Conservation (phyloP, 1,284 basidiomycete species). For the Xerocomus nothofagi region DNA sequence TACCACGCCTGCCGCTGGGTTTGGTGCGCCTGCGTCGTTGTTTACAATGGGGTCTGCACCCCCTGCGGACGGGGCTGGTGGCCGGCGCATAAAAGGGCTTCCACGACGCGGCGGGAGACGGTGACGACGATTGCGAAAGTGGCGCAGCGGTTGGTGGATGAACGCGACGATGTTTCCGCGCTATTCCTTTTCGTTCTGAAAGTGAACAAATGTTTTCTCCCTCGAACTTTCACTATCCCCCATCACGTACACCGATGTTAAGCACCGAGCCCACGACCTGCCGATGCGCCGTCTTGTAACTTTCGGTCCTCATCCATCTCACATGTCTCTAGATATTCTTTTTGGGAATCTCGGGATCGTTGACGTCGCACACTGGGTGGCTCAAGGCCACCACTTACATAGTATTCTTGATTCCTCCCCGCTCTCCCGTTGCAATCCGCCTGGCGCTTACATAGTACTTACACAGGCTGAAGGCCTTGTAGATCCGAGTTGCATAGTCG, state of each 20-base stretch:
- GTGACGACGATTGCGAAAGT: conserved; percentile 9
- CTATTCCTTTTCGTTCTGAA: conserved; percentile 14
- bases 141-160: conserved; percentile 17
- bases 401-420: conserved; percentile 13
- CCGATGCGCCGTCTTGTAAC: conserved; percentile 8
- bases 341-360: conserved; percentile 17
- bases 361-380: conserved; percentile 23
- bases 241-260: conserved; percentile 20
- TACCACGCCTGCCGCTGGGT: conserved; percentile 40
- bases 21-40: conserved; percentile 41
- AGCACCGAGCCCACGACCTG: conserved; percentile 19
- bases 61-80: conserved; percentile 34
- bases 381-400: conserved; percentile 32
- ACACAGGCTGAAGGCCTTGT: conserved; percentile 36
- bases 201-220: conserved; percentile 10
- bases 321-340: conserved; percentile 13
- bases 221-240: conserved; percentile 18
- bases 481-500: conserved; percentile 27
- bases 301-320: conserved; percentile 9
- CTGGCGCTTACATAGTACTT: conserved; percentile 25
- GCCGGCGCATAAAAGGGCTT: conserved; percentile 53
- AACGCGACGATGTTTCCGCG: conserved; percentile 6
- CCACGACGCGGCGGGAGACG: conserved; percentile 42
- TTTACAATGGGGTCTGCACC: conserved; percentile 58
- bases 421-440: conserved; percentile 12